A percentile compares a stretch with the other conserved stretches of the same genome.
phyloP scores from a whole-genome alignment of 345 rosid genomes.

The Psidium guajava region DNA sequence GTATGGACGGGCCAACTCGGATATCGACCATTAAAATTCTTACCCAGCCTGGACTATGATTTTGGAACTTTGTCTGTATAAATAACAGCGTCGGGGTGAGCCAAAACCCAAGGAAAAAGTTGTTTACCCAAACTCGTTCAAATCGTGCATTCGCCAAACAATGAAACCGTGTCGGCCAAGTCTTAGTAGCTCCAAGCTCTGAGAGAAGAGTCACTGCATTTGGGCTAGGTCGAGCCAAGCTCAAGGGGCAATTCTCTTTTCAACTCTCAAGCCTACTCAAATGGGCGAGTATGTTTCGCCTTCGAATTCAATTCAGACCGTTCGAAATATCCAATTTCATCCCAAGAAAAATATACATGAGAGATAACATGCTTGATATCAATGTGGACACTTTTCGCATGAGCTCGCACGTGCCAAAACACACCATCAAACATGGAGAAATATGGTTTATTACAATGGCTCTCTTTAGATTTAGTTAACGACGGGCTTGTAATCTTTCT shows the following conservation, averaged over 20 bases:
- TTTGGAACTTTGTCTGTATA: neutral
- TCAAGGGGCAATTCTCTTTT: rapidly evolving
- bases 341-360: neutral
- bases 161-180: neutral
- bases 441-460: neutral
- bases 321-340: neutral
- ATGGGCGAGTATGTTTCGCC: neutral
- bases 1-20: neutral
- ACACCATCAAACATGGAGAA: neutral
- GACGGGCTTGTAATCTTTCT: neutral
- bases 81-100: neutral
- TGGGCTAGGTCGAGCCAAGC: rapidly evolving
- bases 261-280: rapidly evolving
- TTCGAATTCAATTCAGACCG: rapidly evolving
- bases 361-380: neutral
- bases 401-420: no score
- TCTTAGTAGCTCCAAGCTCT: neutral
- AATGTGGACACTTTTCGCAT: no score
- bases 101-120: neutral
- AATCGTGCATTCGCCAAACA: neutral
- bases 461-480: neutral
- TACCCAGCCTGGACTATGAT: neutral
- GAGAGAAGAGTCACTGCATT: neutral
- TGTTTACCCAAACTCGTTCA: neutral
- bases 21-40: neutral